Conservation (phyloP, 1,139 yeast species). For the Hyphopichia buzzinii region DNA sequence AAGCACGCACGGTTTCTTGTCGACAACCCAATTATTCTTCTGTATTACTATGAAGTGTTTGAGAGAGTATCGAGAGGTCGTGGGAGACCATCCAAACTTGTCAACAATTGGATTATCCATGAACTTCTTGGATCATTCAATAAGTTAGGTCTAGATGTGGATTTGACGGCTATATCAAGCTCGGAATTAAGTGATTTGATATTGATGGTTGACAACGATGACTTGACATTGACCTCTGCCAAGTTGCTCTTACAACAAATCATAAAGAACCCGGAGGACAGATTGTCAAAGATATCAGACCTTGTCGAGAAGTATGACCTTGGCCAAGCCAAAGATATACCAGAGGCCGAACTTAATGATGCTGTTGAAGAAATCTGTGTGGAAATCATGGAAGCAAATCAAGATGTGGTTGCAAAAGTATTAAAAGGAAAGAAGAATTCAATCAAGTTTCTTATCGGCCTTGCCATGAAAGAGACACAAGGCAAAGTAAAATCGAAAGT, state of each 20-base stretch:
- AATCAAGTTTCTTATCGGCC: slow-evolving; percentile 75
- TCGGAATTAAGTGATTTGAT: slow-evolving; percentile 25
- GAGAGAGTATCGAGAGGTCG: slow-evolving; percentile 15
- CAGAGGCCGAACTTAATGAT: slow-evolving; percentile 29
- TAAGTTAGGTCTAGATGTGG: slow-evolving; percentile 45
- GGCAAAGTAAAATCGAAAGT: slow-evolving; percentile 59
- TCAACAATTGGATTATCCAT: slow-evolving; percentile 83
- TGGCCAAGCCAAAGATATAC: slow-evolving; percentile 31
- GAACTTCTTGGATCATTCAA: slow-evolving; percentile 72
- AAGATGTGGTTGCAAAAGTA: slow-evolving; percentile 57
- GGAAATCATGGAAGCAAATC: slow-evolving; percentile 50
- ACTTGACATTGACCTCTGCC: slow-evolving; percentile 54
- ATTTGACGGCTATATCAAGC: slow-evolving; percentile 29
- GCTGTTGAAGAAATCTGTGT: slow-evolving; percentile 53
- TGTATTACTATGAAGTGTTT: slow-evolving; percentile 52
- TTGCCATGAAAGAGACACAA: slow-evolving; percentile 74
- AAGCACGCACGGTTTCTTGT: slow-evolving; percentile 71
- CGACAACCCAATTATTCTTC: slow-evolving; percentile 40
- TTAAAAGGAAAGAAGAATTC: slow-evolving; percentile 60
- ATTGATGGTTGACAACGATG: slow-evolving; percentile 16
- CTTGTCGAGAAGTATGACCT: slow-evolving; percentile 60
- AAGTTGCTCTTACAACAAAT: slow-evolving; percentile 60
- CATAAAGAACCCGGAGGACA: slow-evolving; percentile 44
- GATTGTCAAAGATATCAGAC: slow-evolving; percentile 27
- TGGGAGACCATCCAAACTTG: slow-evolving; percentile 32